These are phyloP conservation scores for Geranium incanum DNA, from an alignment of 441 rosid species.

Conservation along the genomic window DNA sequence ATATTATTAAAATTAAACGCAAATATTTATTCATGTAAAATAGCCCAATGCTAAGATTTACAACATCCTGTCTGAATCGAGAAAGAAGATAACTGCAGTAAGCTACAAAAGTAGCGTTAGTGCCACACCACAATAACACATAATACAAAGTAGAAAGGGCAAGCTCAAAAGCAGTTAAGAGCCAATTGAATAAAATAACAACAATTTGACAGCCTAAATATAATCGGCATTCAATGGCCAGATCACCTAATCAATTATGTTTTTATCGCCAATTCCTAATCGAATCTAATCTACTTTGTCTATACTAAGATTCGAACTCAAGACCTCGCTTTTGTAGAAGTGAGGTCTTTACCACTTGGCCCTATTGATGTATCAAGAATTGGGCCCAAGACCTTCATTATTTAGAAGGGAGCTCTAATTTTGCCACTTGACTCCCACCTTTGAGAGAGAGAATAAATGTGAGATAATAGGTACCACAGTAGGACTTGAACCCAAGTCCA, in stretches of 20 bases:
- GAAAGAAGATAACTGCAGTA: neutral
- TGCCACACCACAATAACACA: neutral
- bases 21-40: neutral
- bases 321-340: no score
- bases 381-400: no score
- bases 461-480: no score
- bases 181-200: neutral
- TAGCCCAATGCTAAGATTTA: neutral
- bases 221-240: neutral
- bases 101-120: neutral
- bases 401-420: no score
- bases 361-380: no score
- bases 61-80: neutral
- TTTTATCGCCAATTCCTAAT: no score
- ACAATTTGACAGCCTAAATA: constrained; percentile 3
- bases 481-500: no score
- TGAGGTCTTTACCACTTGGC: no score
- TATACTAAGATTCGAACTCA: no score
- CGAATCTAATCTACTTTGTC: no score
- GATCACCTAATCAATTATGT: neutral
- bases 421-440: no score
- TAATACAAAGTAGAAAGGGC: constrained; percentile 4
- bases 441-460: no score
- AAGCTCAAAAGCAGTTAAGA: constrained; percentile 1
- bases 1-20: neutral